A percentile compares a stretch with the other conserved stretches of the same genome.
Evolutionary conservation across 441 rosid genomes (phyloP).

Genomic region (Adansonia madagascariensis): DNA sequence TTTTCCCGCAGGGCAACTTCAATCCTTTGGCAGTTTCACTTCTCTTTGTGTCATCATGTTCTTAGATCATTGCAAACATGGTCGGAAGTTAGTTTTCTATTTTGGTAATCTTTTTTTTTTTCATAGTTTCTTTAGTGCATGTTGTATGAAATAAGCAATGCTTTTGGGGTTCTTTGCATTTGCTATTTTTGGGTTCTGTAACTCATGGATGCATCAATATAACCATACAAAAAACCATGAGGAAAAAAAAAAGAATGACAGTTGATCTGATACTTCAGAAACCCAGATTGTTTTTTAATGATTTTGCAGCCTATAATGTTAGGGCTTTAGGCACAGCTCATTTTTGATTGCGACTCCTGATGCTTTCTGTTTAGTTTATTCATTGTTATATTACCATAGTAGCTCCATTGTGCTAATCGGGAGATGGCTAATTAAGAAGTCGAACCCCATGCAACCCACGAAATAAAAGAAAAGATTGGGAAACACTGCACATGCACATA

Average conservation of each 20-base stretch:
- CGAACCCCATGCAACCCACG: conserved; percentile 1
- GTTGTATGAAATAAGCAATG: conserved; percentile 3
- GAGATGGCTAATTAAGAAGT: neutral
- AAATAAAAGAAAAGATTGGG: neutral
- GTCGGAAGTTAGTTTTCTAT: conserved; percentile 4
- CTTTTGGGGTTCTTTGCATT: neutral
- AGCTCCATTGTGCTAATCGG: neutral
- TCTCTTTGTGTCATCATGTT: neutral
- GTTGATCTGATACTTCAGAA: neutral
- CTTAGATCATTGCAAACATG: neutral
- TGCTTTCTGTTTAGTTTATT: neutral
- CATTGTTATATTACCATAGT: neutral
- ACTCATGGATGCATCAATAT: neutral
- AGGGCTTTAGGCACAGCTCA: neutral
- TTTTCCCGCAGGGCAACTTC: conserved; percentile 12
- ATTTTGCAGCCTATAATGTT: neutral
- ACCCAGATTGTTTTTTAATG: neutral
- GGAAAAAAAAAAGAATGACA: neutral
- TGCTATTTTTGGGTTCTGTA: neutral
- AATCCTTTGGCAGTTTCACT: conserved; percentile 40
- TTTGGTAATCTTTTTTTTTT: neutral
- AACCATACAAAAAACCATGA: neutral
- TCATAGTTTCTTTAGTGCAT: neutral
- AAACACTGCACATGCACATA: neutral
- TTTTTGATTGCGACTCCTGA: neutral